Conservation (phyloP, 2,329 filamentous ascomycete genomes). For the Trichoderma citrinoviride region DNA sequence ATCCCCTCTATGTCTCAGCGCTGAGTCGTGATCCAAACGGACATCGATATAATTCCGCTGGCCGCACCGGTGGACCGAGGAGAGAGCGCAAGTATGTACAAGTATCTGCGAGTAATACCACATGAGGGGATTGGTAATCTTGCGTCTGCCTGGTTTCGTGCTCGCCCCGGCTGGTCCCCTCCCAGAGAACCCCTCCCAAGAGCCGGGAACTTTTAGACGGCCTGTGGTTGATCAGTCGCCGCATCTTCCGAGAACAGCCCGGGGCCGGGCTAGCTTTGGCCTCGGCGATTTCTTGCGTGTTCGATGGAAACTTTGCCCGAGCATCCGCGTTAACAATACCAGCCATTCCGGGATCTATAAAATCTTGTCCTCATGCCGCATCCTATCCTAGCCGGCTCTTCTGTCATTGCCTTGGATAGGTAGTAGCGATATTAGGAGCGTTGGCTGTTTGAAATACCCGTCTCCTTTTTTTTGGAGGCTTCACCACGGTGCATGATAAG, state of each 20-base stretch:
- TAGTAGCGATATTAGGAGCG: no score
- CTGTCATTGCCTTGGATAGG: background rate
- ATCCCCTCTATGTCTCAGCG: background rate
- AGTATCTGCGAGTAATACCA: conserved; percentile 12
- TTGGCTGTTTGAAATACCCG: background rate
- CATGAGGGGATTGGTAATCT: conserved; percentile 18
- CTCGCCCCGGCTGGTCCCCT: conserved; percentile 12
- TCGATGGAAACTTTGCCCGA: conserved; percentile 13
- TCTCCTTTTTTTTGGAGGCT: background rate
- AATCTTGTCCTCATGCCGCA: background rate
- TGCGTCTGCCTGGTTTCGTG: conserved; percentile 9
- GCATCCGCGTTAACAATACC: background rate
- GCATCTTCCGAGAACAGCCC: conserved; percentile 13
- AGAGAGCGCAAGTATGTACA: background rate
- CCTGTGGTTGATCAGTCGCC: conserved; percentile 20
- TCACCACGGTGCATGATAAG: background rate
- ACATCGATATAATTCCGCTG: conserved; percentile 13
- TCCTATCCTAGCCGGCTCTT: background rate
- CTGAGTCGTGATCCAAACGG: background rate
- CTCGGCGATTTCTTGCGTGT: background rate
- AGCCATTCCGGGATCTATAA: background rate
- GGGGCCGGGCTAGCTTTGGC: conserved; percentile 5
- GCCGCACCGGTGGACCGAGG: conserved; percentile 8
- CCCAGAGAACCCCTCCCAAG: conserved; percentile 4
- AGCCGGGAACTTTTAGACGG: conserved; percentile 19